Percentiles rank a stretch among this genome's conserved stretches.
Evolutionary conservation across 768 basidiomycete species (phyloP).

Genomic region (Pleurotus tuoliensis): DNA sequence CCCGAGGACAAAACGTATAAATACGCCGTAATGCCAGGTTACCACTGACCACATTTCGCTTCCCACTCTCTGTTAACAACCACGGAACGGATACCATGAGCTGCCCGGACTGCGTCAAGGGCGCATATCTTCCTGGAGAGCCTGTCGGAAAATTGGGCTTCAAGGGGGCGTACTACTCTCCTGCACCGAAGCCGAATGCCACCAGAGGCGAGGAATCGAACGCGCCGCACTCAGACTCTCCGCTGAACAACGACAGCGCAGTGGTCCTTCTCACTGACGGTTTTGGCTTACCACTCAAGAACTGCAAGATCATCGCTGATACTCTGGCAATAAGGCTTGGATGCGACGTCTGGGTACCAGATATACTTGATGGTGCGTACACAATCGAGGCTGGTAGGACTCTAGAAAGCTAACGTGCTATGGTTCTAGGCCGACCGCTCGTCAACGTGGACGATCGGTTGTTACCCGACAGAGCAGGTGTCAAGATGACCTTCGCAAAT

Average conservation of each 20-base stretch:
- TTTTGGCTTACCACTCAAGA: conserved; percentile 49
- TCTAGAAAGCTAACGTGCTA: not conserved
- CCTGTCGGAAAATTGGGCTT: conserved; percentile 35
- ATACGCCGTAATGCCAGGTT: too few relatives aligned
- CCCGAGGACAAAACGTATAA: too few relatives aligned
- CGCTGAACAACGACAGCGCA: conserved; percentile 6
- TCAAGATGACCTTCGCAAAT: conserved; percentile 25
- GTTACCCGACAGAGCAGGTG: conserved; percentile 29
- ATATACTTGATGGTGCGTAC: conserved; percentile 44
- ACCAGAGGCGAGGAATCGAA: conserved; percentile 2
- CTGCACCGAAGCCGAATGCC: conserved; percentile 16
- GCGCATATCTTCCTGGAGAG: conserved; percentile 39
- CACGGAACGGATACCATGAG: conserved; percentile 18
- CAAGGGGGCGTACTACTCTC: conserved; percentile 39
- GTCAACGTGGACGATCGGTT: conserved; percentile 19
- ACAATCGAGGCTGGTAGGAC: not conserved
- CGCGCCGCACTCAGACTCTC: conserved; percentile 27
- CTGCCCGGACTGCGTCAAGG: conserved; percentile 42
- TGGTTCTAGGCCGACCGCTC: conserved; percentile 26
- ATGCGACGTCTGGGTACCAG: conserved; percentile 58
- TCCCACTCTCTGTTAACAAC: too few relatives aligned
- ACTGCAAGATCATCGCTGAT: conserved; percentile 53
- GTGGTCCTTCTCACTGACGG: conserved; percentile 45
- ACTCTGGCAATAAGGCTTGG: conserved; percentile 34
- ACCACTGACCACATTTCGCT: too few relatives aligned